Evolutionary conservation across 2,329 filamentous ascomycete genomes (phyloP), one percentile per base, ranked within the genome.

Genomic region (Fusarium kyushuense): DNA sequence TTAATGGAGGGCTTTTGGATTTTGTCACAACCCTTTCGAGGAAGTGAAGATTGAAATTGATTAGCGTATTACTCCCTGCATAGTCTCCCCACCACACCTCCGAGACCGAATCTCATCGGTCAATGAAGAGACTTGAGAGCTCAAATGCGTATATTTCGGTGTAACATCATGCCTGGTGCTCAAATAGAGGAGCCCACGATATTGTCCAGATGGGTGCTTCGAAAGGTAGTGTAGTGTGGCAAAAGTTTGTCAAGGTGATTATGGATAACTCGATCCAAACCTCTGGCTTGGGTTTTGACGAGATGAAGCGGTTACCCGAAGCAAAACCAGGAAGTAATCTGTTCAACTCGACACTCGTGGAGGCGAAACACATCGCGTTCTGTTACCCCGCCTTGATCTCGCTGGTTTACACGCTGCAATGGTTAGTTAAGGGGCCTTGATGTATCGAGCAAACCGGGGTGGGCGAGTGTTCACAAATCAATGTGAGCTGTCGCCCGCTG

Each of bases 261-360:
- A 25, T 46, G 30, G 35, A 27, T 38, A 35, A 35, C 49, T 51
- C 30, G 21, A 38, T 49, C 33, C 57, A 69, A 46, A 36, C 48
- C 38, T 70, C 19, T 54, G 47, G 45, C 47, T 56, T 54, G 32
- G 54, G 46, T 54, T 45, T 54, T 62, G 54, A 59, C 23, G 51
- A 64, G 65, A 64, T 69, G 54, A 61, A 43, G 58, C 47, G 63
- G 61, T 59, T 56, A 58, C 56, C 56, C 67, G 67, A 63, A 54
- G 52, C 54, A 61, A 69, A 67, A 25, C 45, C 53, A 56, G 30
- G 32, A 70, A 29, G 49, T 51, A 54, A 53, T 55, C 33, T 66
- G 65, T 69, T 69, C 29, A 67, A 69, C 66, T 41, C 19, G 43
- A 54, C 54, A 40, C 66, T 69, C 57, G 66, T 69, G 61, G 66